Evolutionary conservation across 2,329 filamentous ascomycete species (phyloP).

Genomic region (Cadophora sp.): DNA sequence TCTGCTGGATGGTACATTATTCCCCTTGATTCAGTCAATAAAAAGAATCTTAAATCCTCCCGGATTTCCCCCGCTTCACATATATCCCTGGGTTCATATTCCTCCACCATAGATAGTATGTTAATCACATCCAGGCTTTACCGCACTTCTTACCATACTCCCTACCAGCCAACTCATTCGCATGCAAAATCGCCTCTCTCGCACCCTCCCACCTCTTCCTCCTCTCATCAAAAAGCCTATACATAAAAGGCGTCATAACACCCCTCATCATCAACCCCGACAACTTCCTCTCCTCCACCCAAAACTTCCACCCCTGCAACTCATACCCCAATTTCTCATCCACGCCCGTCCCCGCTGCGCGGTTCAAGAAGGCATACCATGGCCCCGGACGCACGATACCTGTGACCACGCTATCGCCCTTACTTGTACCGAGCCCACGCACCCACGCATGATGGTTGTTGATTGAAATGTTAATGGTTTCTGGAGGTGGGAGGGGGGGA

Average conservation of each 20-base stretch:
- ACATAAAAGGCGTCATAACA: slow-evolving; percentile 51
- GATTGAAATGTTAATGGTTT: slow-evolving; percentile 48
- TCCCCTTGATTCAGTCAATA: too few relatives aligned
- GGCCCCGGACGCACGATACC: slow-evolving; percentile 40
- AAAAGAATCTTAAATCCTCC: too few relatives aligned
- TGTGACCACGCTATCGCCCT: slow-evolving; percentile 50
- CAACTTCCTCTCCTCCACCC: slow-evolving; percentile 47
- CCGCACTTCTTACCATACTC: background rate
- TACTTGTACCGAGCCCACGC: slow-evolving; percentile 47
- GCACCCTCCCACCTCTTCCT: slow-evolving; percentile 51
- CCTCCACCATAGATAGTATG: too few relatives aligned
- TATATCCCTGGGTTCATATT: too few relatives aligned
- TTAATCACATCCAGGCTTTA: too few relatives aligned
- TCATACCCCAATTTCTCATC: slow-evolving; percentile 51
- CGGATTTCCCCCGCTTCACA: too few relatives aligned
- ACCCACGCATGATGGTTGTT: slow-evolving; percentile 47
- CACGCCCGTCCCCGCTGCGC: slow-evolving; percentile 51
- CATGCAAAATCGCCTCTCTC: slow-evolving; percentile 45
- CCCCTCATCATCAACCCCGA: slow-evolving; percentile 49
- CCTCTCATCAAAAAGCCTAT: slow-evolving; percentile 50
- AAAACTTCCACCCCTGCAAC: slow-evolving; percentile 51
- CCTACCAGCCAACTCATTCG: slow-evolving; percentile 35
- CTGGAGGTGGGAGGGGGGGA: slow-evolving; percentile 47
- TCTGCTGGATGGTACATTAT: too few relatives aligned
- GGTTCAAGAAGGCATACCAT: slow-evolving; percentile 18